A percentile compares a stretch with the other conserved stretches of the same genome.
Conservation (phyloP, 2,329 filamentous ascomycete genomes). For the Thelonectria discophora region DNA sequence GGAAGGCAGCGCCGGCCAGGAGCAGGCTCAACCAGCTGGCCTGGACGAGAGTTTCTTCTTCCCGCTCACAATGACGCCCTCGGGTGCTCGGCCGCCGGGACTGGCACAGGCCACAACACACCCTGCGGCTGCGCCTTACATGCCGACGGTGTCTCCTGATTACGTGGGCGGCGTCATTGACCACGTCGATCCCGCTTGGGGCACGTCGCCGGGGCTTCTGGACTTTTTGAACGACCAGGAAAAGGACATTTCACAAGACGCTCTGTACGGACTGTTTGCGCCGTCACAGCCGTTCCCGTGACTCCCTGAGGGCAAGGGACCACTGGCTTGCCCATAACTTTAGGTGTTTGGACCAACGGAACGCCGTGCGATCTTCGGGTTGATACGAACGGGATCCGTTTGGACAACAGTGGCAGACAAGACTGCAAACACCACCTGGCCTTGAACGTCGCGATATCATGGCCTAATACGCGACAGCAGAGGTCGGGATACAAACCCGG, state of each 20-base stretch:
- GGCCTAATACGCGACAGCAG: background rate
- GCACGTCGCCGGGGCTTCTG: conserved; percentile 39
- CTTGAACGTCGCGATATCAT: background rate
- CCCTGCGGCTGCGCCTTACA: conserved; percentile 31
- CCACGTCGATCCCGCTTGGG: conserved; percentile 39
- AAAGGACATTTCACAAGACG: conserved; percentile 45
- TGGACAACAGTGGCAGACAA: background rate
- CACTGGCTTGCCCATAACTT: background rate
- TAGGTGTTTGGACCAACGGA: background rate
- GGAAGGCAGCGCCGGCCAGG: conserved; percentile 36
- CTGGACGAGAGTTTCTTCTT: conserved; percentile 46
- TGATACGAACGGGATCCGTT: background rate
- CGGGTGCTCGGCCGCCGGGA: conserved; percentile 1
- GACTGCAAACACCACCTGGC: background rate
- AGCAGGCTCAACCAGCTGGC: conserved; percentile 35
- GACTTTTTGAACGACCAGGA: conserved; percentile 45
- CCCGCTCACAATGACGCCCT: conserved; percentile 40
- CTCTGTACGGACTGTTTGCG: conserved; percentile 44
- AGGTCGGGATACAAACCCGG: background rate
- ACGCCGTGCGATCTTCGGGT: background rate
- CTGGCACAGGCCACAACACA: conserved; percentile 23
- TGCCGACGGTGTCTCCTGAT: conserved; percentile 27
- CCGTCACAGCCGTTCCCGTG: conserved; percentile 44
- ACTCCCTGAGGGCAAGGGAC: conserved; percentile 7
- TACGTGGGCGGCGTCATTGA: conserved; percentile 37